phyloP scores from a whole-genome alignment of 2,329 filamentous ascomycete genomes.

The Periconia sp. region DNA sequence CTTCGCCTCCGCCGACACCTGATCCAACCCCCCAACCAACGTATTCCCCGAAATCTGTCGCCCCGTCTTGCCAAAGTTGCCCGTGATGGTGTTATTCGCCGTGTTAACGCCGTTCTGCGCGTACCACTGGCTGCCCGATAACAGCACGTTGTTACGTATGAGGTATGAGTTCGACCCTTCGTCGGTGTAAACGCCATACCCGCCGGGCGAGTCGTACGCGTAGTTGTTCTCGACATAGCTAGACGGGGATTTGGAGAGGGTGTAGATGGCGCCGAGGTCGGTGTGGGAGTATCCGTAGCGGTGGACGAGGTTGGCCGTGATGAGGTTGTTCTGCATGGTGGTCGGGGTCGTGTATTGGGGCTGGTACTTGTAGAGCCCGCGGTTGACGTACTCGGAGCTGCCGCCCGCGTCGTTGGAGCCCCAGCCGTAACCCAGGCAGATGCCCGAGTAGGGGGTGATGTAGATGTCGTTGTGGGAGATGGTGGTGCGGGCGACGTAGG shows the following conservation, averaged over 20 bases:
- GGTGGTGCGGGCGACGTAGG: conserved; percentile 12
- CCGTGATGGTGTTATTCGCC: conserved; percentile 12
- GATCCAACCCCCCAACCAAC: conserved; percentile 5
- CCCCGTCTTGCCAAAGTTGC: conserved; percentile 13
- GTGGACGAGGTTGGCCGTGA: conserved; percentile 14
- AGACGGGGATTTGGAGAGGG: conserved; percentile 14
- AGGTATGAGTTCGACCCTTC: conserved; percentile 15
- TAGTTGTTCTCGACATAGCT: conserved; percentile 14
- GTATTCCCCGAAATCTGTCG: conserved; percentile 7
- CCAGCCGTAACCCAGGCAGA: conserved; percentile 14
- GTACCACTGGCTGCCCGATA: conserved; percentile 12
- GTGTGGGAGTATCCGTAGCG: conserved; percentile 15
- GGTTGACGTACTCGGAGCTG: conserved; percentile 15
- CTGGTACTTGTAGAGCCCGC: conserved; percentile 16
- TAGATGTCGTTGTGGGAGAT: conserved; percentile 17
- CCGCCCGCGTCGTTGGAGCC: conserved; percentile 16
- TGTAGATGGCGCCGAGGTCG: conserved; percentile 15
- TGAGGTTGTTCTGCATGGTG: conserved; percentile 9
- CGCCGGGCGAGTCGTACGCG: conserved; percentile 10
- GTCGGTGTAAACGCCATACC: conserved; percentile 15
- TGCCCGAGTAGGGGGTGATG: conserved; percentile 15
- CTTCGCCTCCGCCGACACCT: conserved; percentile 5
- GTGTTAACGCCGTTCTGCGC: conserved; percentile 15
- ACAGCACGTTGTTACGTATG: conserved; percentile 12
- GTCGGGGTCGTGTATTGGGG: conserved; percentile 15